phyloP scores from a whole-genome alignment of 106 monocot species.

The Posidonia australis region DNA sequence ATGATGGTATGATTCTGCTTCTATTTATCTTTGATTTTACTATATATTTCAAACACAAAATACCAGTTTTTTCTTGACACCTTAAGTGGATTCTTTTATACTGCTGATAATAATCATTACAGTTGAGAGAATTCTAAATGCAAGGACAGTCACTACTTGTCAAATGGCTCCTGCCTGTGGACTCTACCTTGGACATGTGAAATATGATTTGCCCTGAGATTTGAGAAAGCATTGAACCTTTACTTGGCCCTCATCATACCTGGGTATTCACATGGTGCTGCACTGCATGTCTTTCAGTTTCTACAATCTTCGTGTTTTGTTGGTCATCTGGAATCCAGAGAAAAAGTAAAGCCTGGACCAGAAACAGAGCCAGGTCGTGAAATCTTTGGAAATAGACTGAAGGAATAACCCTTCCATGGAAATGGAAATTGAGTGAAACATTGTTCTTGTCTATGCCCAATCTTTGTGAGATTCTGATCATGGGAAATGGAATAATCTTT shows the following conservation, averaged over 20 bases:
- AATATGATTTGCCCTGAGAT: conserved; percentile 47
- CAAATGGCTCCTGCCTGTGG: conserved; percentile 96
- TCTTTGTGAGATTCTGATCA: too few relatives aligned
- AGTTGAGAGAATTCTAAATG: conserved; percentile 79
- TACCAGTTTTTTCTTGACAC: background rate
- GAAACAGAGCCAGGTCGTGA: too few relatives aligned
- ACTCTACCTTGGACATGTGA: conserved; percentile 71
- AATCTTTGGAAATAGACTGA: too few relatives aligned
- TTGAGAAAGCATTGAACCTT: background rate
- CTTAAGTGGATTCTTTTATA: background rate
- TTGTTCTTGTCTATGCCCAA: too few relatives aligned
- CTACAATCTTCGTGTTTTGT: too few relatives aligned
- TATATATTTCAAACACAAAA: background rate
- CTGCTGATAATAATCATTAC: conserved; percentile 9
- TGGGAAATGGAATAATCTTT: too few relatives aligned
- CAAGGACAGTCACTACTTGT: conserved; percentile 55
- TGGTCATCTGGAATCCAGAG: too few relatives aligned
- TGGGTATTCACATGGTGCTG: background rate
- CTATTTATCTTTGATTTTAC: background rate
- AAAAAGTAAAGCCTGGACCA: too few relatives aligned
- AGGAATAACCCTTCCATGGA: too few relatives aligned
- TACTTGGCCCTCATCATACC: background rate
- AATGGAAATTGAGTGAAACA: too few relatives aligned
- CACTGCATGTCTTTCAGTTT: background rate
- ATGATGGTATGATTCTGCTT: conserved; percentile 40